These are phyloP conservation scores for Spizellomyces sp. DNA, from an alignment of 192 early-diverging fungal genomes.

Conservation along the genomic window DNA sequence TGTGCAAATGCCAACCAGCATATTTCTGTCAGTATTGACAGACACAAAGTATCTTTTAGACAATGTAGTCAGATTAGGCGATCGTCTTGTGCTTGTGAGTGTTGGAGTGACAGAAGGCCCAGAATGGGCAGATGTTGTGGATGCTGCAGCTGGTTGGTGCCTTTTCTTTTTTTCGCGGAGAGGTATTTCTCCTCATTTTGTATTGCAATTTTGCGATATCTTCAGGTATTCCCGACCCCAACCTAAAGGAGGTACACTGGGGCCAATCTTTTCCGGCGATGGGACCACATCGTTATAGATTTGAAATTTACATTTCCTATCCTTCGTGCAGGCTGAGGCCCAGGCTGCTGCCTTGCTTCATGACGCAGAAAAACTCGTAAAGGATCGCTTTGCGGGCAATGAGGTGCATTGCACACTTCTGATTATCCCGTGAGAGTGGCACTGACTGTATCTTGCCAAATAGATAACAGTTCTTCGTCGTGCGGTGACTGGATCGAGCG, in stretches of 20 bases:
- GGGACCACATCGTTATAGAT: background rate
- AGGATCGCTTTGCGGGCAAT: constrained; percentile 1
- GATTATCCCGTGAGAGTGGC: background rate
- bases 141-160: background rate
- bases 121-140: constrained; percentile 15
- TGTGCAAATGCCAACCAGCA: background rate
- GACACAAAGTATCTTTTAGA: constrained; percentile 10
- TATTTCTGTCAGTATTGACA: background rate
- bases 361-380: constrained; percentile 9
- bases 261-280: background rate
- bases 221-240: background rate
- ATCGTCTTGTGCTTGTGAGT: constrained; percentile 18
- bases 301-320: no score
- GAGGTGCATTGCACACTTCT: background rate
- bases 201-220: background rate
- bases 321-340: background rate
- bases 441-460: background rate
- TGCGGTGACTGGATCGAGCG: constrained; percentile 7
- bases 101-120: constrained; percentile 10
- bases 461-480: constrained; percentile 15
- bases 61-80: constrained; percentile 10
- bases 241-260: background rate
- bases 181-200: no score
- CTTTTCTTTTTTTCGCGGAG: background rate
- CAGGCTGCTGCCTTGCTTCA: constrained; percentile 1